phyloP scores from a whole-genome alignment of 805 yeast species.

The Pichia pseudocactophila region DNA sequence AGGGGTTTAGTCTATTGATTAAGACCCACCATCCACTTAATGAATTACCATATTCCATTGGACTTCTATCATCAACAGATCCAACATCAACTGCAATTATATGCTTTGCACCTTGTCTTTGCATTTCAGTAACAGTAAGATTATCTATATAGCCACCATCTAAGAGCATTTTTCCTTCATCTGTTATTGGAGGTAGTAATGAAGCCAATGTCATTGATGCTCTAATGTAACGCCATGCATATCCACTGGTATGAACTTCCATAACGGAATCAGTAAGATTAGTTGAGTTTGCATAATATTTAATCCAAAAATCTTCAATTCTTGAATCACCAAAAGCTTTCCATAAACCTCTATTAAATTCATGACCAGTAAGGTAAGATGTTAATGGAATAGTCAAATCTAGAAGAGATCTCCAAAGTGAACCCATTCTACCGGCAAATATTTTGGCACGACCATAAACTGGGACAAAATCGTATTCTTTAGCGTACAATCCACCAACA shows the following conservation, averaged over 20 bases:
- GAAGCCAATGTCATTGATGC: slow-evolving; percentile 98
- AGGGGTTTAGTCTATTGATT: slow-evolving; percentile 81
- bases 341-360: slow-evolving; percentile 96
- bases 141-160: slow-evolving; percentile 97
- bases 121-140: slow-evolving; percentile 88
- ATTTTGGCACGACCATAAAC: slow-evolving; percentile 84
- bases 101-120: slow-evolving; percentile 73
- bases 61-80: slow-evolving; percentile 83
- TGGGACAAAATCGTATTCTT: slow-evolving; percentile 84
- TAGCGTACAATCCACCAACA: slow-evolving; percentile 91
- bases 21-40: slow-evolving; percentile 89
- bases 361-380: slow-evolving; percentile 94
- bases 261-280: slow-evolving; percentile 90
- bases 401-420: slow-evolving; percentile 74
- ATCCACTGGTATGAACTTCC: slow-evolving; percentile 90
- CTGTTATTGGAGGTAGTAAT: slow-evolving; percentile 78
- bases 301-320: slow-evolving; percentile 94
- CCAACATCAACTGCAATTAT: slow-evolving; percentile 96
- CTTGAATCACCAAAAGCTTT: slow-evolving; percentile 86
- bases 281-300: slow-evolving; percentile 82
- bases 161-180: slow-evolving; percentile 82
- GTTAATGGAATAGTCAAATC: slow-evolving; percentile 92
- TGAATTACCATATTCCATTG: slow-evolving; percentile 87
- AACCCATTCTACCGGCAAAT: slow-evolving; percentile 73
- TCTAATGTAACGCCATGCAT: slow-evolving; percentile 90